Evolutionary conservation across 345 rosid species (phyloP).

Genomic region (Aegle marmelos): DNA sequence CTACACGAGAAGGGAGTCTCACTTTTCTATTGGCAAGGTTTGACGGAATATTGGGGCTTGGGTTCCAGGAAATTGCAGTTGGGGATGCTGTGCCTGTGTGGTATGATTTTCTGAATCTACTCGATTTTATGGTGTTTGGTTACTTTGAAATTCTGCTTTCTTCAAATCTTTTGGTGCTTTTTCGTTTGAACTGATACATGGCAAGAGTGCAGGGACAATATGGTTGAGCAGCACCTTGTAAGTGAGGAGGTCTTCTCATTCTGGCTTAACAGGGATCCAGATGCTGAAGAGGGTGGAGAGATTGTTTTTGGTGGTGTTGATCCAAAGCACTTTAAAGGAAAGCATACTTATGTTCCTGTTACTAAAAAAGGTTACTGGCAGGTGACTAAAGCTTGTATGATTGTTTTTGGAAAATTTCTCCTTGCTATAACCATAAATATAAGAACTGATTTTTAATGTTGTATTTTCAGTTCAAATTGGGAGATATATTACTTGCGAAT

Average conservation of each 20-base stretch:
- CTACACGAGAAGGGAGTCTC: constrained; percentile 62
- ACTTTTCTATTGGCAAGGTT: constrained; percentile 55
- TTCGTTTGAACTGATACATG: constrained; percentile 1
- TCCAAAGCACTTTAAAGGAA: constrained; percentile 54
- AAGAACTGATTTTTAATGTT: constrained; percentile 10
- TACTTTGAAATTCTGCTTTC: background rate
- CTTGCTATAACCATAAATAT: background rate
- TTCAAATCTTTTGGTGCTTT: background rate
- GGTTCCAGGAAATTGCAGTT: constrained; percentile 71
- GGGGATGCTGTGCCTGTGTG: constrained; percentile 65
- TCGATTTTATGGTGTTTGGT: background rate
- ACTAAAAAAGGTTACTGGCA: constrained; percentile 81
- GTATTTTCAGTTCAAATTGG: constrained; percentile 59
- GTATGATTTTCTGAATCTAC: constrained; percentile 27
- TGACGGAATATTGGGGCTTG: constrained; percentile 84
- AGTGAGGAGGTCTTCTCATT: constrained; percentile 61
- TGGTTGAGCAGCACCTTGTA: constrained; percentile 58
- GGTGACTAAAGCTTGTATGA: constrained; percentile 30
- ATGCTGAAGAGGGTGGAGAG: constrained; percentile 58
- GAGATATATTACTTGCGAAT: constrained; percentile 55
- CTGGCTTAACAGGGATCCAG: constrained; percentile 66
- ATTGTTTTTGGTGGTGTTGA: constrained; percentile 86
- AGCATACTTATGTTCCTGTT: constrained; percentile 71
- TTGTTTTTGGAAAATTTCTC: background rate
- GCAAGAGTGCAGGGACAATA: constrained; percentile 54